phyloP scores from a whole-genome alignment of 2,329 filamentous ascomycete genomes.

The Elsinoe necatrix region DNA sequence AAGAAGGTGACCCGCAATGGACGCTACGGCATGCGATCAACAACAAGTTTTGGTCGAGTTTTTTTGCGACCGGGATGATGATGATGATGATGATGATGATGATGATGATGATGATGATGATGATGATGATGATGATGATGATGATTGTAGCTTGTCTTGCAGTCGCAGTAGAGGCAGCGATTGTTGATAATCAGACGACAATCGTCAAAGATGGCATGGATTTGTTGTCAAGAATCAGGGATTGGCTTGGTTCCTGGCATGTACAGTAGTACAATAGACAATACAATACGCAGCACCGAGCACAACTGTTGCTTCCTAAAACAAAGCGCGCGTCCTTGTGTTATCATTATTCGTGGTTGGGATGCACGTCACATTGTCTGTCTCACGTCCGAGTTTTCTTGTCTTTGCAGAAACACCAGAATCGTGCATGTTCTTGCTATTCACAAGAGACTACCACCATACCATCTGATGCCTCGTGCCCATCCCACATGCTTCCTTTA shows the following conservation, averaged over 20 bases:
- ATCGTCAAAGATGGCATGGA: background rate
- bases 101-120: too few relatives aligned
- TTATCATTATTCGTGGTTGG: background rate
- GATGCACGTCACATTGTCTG: too few relatives aligned
- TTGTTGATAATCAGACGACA: background rate
- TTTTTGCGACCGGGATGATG: conserved; percentile 1
- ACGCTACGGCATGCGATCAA: conserved; percentile 13
- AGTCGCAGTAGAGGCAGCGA: too few relatives aligned
- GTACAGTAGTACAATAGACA: too few relatives aligned
- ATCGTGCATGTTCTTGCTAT: too few relatives aligned
- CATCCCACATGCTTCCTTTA: background rate
- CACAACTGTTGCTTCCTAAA: conserved; percentile 4
- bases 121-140: too few relatives aligned
- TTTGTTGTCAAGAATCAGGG: background rate
- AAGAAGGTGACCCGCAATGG: conserved; percentile 2
- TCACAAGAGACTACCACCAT: too few relatives aligned
- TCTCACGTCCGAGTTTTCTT: background rate
- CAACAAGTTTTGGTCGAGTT: background rate
- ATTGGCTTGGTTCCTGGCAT: too few relatives aligned
- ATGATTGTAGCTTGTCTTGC: too few relatives aligned
- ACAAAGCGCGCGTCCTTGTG: background rate
- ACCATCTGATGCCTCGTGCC: too few relatives aligned
- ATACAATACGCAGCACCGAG: too few relatives aligned
- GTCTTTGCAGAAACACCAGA: background rate
- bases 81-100: background rate